Evolutionary conservation across 139 green algal species (phyloP), one percentile per base, ranked within the genome.

Genomic region (Picochlorum sp.): DNA sequence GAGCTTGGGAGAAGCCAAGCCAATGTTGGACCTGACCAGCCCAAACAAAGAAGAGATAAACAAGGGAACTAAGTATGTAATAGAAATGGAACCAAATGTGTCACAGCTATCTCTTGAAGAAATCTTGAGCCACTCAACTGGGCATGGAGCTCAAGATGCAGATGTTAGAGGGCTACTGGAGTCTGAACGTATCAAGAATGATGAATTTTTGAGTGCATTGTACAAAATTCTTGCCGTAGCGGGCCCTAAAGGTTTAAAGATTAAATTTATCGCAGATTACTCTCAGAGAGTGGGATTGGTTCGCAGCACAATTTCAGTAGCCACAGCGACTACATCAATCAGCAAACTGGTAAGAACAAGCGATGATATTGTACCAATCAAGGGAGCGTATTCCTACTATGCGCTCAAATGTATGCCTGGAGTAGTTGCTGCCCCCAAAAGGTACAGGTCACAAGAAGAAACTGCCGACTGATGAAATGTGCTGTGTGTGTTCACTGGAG

Each of bases 321-420:
- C 18, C 18, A 26, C 39, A 26, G 39, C 22, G 39, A 47, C 39
- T 26, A 26, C 39, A 10, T 16, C 39, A 16, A 47, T 47, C 39
- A 47, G 9, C 2, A 47, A n/a, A 14, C 39, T 16, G 6, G 22
- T 47, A 16, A 47, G 22, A 2, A n/a, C 20, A 0, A 47, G 22
- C 12, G 39, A 47, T 47, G 39, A 47, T 14, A 47, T 47, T 20
- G 39, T 47, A 5, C 39, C 22, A 16, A 16, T 47, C 39, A 59
- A 44, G 52, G 39, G 14, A 22, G 10, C 10, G 22, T 30, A 25
- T 7, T 16, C 7, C 9, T 41, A 50, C 7, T 61, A 61, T n/a
- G 31, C 55, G 10, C 25, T 61, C 4, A 61, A 61, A 51, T 61
- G 31, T 30, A 41, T 61, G n/a, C 55, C 55, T 35, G 29, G 30